These are phyloP conservation scores for Fraxinus floribunda DNA, from an alignment of 305 asterid genomes.

Conservation along the genomic window DNA sequence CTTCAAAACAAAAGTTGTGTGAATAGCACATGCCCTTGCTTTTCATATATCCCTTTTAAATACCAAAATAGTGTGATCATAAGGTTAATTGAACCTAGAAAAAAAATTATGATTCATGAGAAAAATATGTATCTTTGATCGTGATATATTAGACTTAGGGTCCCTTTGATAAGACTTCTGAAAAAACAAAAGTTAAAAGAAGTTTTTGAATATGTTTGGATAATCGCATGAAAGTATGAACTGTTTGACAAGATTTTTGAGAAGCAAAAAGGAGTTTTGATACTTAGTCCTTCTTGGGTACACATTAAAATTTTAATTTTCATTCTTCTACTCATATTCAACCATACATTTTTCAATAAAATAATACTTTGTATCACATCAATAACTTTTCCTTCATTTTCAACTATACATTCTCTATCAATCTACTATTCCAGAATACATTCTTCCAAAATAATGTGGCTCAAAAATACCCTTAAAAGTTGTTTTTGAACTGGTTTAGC, in stretches of 20 bases:
- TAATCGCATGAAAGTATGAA: not conserved
- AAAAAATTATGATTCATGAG: not conserved
- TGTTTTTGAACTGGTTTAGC: not conserved
- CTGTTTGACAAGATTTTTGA: not conserved
- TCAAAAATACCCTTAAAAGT: no score
- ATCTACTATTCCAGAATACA: no score
- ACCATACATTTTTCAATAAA: no score
- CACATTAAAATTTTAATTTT: no score
- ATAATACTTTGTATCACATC: no score
- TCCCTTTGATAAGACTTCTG: not conserved
- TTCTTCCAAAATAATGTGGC: no score
- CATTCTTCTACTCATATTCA: no score
- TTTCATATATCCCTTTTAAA: not conserved
- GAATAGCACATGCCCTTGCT: slow-evolving; percentile 24
- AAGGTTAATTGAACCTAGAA: not conserved
- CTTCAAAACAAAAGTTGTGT: not conserved
- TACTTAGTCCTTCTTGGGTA: not conserved
- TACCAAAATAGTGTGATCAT: not conserved
- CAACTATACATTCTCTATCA: no score
- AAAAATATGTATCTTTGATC: not conserved
- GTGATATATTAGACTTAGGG: not conserved
- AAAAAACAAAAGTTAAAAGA: not conserved
- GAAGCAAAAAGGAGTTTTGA: not conserved
- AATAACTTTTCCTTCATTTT: no score
- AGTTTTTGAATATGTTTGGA: no score